Conservation (phyloP, 1,139 yeast genomes). For the Eremothecium cymbalariae region DNA sequence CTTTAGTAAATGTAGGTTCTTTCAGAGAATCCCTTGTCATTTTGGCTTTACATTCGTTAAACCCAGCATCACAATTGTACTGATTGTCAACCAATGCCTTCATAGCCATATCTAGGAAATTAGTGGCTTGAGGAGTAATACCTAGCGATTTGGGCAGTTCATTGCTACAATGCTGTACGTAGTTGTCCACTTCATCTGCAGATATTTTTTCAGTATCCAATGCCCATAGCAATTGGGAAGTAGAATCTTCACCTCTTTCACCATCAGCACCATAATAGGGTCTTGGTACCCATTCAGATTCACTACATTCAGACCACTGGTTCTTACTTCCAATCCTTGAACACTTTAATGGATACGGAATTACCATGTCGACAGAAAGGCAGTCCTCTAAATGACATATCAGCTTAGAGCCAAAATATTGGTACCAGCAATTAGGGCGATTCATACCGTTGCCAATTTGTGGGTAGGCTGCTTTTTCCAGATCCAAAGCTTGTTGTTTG, state of each 20-base stretch:
- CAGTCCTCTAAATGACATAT: conserved; percentile 20
- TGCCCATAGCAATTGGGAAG: conserved; percentile 66
- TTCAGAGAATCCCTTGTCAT: conserved; percentile 52
- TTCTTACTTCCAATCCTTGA: conserved; percentile 25
- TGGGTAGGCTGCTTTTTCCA: conserved; percentile 5
- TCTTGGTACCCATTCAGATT: conserved; percentile 10
- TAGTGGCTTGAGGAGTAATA: conserved; percentile 51
- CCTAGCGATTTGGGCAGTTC: conserved; percentile 48
- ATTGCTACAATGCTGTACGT: conserved; percentile 43
- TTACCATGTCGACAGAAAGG: conserved; percentile 14
- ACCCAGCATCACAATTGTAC: conserved; percentile 45
- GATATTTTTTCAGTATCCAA: conserved; percentile 35
- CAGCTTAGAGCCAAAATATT: conserved; percentile 26
- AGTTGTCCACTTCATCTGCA: conserved; percentile 40
- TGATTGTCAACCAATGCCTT: conserved; percentile 44
- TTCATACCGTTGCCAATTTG: conserved; percentile 5
- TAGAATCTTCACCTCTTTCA: conserved; percentile 75
- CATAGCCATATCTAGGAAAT: conserved; percentile 68
- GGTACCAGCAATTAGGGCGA: conserved; percentile 24
- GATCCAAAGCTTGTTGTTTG: conserved; percentile 4
- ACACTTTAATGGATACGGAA: conserved; percentile 27
- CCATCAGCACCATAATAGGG: conserved; percentile 12
- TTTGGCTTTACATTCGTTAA: conserved; percentile 31
- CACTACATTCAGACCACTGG: conserved; percentile 26
- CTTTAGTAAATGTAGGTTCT: conserved; percentile 66